Percentiles rank a stretch among this genome's conserved stretches.
These are phyloP conservation scores for Lactifluus hygrophoroides DNA, from an alignment of 768 basidiomycete species.

Conservation along the genomic window DNA sequence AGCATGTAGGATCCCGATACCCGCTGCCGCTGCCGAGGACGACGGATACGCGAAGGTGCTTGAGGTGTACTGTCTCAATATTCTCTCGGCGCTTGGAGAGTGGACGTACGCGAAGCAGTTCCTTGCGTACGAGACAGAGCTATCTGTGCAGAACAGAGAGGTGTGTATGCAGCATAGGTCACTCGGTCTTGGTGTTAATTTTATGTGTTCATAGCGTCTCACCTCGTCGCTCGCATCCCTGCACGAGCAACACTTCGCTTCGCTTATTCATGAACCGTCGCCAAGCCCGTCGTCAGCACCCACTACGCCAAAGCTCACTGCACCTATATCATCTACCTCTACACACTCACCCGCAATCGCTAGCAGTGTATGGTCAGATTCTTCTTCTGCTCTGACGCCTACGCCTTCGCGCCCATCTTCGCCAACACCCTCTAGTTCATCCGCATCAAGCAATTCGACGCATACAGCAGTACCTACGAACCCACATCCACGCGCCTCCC, in stretches of 20 bases:
- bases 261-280: background rate
- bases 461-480: conserved; percentile 19
- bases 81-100: conserved; percentile 63
- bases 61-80: conserved; percentile 66
- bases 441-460: conserved; percentile 18
- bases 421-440: conserved; percentile 5
- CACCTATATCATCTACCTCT: background rate
- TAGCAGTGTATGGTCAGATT: background rate
- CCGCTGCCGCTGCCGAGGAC: conserved; percentile 24
- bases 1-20: conserved; percentile 40
- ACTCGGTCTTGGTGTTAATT: background rate
- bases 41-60: conserved; percentile 67
- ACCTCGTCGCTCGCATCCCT: conserved; percentile 5
- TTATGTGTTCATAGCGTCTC: conserved; percentile 11
- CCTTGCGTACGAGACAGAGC: conserved; percentile 61
- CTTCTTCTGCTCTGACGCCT: conserved; percentile 10
- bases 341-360: background rate
- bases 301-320: no score
- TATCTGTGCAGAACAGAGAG: conserved; percentile 37
- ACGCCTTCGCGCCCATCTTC: conserved; percentile 10
- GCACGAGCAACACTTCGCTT: conserved; percentile 11
- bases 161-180: conserved; percentile 35
- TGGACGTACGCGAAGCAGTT: conserved; percentile 80
- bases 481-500: background rate
- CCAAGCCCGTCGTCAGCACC: background rate